Conservation (phyloP, 768 basidiomycete genomes). For the Hirschioporus abietinus region DNA sequence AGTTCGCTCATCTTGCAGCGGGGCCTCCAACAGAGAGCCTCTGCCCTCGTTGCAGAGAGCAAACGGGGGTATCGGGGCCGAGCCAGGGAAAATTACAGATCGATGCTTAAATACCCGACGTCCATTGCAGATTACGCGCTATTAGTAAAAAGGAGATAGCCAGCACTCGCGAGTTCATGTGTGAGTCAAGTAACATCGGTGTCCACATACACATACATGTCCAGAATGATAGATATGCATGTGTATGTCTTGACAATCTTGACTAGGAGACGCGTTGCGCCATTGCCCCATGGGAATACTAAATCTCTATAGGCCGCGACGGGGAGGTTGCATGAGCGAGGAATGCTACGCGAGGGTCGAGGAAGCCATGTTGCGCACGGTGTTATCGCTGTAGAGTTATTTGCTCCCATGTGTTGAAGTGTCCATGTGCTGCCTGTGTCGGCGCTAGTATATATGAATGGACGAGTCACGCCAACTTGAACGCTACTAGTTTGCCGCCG, state of each 20-base stretch:
- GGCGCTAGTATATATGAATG: not conserved
- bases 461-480: not conserved
- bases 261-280: not conserved
- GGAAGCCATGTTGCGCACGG: not conserved
- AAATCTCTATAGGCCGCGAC: not conserved
- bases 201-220: not conserved
- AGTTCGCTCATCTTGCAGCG: not conserved
- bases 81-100: not conserved
- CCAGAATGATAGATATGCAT: not conserved
- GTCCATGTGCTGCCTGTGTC: not conserved
- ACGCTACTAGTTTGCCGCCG: not conserved
- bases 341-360: not conserved
- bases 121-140: not conserved
- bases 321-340: not conserved
- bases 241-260: not conserved
- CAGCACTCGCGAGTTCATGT: no score
- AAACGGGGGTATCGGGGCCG: slow-evolving; percentile 1
- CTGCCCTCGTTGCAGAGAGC: not conserved
- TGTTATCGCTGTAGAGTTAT: not conserved
- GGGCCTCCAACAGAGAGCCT: not conserved
- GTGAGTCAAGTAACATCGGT: not conserved
- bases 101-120: not conserved
- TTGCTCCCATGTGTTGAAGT: not conserved
- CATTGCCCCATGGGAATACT: not conserved
- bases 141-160: not conserved